These are phyloP conservation scores for Kazachstania kunashirensis DNA, from an alignment of 805 yeast species.

Conservation along the genomic window DNA sequence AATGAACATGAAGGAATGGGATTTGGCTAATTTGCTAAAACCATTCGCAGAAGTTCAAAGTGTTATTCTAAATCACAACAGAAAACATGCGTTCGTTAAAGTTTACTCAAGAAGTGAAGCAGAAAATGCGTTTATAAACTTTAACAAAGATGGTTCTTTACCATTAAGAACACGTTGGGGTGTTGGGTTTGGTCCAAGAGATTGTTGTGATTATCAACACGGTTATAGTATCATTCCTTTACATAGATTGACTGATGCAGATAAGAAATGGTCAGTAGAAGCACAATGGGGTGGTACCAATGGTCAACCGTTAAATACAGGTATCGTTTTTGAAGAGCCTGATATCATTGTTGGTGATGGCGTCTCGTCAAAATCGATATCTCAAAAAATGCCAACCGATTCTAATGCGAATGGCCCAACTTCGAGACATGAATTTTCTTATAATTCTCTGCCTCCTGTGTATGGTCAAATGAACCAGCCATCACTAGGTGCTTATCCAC, in stretches of 20 bases:
- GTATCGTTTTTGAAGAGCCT: slow-evolving; percentile 88
- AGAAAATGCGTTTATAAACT: slow-evolving; percentile 63
- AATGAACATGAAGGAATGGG: slow-evolving; percentile 64
- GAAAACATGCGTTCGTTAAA: slow-evolving; percentile 94
- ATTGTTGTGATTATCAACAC: slow-evolving; percentile 89
- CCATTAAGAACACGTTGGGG: slow-evolving; percentile 92
- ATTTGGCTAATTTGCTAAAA: slow-evolving; percentile 57
- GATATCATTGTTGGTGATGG: slow-evolving; percentile 96
- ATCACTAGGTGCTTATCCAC: slow-evolving; percentile 4
- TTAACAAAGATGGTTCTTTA: slow-evolving; percentile 55
- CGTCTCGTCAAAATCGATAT: slow-evolving; percentile 82
- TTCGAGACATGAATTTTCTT: slow-evolving; percentile 51
- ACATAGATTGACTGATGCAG: slow-evolving; percentile 86
- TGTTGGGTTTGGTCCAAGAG: slow-evolving; percentile 97
- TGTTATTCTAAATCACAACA: slow-evolving; percentile 73
- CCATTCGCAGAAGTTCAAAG: slow-evolving; percentile 91
- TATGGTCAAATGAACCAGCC: slow-evolving; percentile 14
- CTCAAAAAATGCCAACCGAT: slow-evolving; percentile 87
- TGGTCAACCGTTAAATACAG: slow-evolving; percentile 69
- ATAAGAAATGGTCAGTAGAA: slow-evolving; percentile 72
- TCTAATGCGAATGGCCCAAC: slow-evolving; percentile 78
- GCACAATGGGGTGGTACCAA: slow-evolving; percentile 99
- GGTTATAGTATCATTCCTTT: slow-evolving; percentile 86
- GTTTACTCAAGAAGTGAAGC: slow-evolving; percentile 90
- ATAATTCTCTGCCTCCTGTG: slow-evolving; percentile 4